A percentile compares a stretch with the other conserved stretches of the same genome.
phyloP scores from a whole-genome alignment of 139 green algal genomes.

The Microglena sp. region DNA sequence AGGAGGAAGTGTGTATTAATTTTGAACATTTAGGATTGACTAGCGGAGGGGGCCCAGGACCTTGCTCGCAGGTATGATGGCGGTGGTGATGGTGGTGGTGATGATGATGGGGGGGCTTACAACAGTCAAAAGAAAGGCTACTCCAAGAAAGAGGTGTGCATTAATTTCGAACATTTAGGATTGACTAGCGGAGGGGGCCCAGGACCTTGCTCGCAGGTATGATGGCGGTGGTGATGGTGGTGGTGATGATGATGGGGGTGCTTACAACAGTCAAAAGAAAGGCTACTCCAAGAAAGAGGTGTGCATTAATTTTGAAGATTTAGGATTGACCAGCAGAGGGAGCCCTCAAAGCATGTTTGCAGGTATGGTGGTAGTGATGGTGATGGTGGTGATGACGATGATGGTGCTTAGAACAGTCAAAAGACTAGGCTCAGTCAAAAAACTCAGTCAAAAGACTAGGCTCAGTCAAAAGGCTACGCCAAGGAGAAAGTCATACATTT shows the following conservation, averaged over 20 bases:
- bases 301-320: conserved; percentile 36
- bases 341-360: no score
- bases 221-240: no score
- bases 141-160: conserved; percentile 19
- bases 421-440: no score
- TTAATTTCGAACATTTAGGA: conserved; percentile 36
- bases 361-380: no score
- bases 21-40: conserved; percentile 33
- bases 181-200: conserved; percentile 17
- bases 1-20: conserved; percentile 27
- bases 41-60: conserved; percentile 15
- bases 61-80: conserved; percentile 18
- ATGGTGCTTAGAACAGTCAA: neutral
- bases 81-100: no score
- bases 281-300: conserved; percentile 24
- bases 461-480: conserved; percentile 29
- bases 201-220: conserved; percentile 17
- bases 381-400: no score
- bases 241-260: no score
- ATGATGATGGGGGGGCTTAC: no score
- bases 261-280: conserved; percentile 10
- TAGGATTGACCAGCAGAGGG: no score
- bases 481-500: conserved; percentile 27
- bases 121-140: conserved; percentile 19
- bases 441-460: no score